phyloP scores from a whole-genome alignment of 257 asterid genomes.

The Salvia rosmarinus region DNA sequence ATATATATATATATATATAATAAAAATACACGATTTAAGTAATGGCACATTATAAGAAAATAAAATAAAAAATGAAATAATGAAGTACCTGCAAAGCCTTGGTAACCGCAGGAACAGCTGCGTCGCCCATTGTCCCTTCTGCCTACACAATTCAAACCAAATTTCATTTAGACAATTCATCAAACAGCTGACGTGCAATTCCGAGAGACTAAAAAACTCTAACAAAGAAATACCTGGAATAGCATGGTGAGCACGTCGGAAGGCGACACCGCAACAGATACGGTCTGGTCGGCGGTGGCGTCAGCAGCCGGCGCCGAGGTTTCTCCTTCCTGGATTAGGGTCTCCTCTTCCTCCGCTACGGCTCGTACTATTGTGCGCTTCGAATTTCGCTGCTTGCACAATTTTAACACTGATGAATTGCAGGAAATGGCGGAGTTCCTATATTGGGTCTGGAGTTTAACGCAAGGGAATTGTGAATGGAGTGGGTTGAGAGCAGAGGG shows the following conservation, averaged over 20 bases:
- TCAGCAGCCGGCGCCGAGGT: conserved; percentile 39
- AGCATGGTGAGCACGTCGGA: conserved; percentile 89
- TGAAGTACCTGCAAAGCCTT: conserved; percentile 68
- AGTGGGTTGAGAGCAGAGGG: conserved; percentile 23
- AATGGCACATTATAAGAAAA: background rate
- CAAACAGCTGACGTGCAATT: conserved; percentile 28
- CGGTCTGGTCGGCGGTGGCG: conserved; percentile 54
- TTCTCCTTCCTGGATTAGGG: conserved; percentile 38
- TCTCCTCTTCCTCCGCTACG: conserved; percentile 52
- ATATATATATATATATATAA: too few relatives aligned
- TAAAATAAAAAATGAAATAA: background rate
- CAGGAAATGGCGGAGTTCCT: conserved; percentile 33
- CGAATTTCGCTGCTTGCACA: conserved; percentile 15
- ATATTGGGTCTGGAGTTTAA: conserved; percentile 28
- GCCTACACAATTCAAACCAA: conserved; percentile 52
- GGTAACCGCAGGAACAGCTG: conserved; percentile 65
- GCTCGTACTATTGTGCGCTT: conserved; percentile 45
- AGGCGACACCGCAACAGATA: conserved; percentile 82
- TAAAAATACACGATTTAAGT: background rate
- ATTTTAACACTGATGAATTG: conserved; percentile 31
- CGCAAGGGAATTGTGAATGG: conserved; percentile 35
- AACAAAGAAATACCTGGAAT: conserved; percentile 55
- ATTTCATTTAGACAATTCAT: conserved; percentile 32
- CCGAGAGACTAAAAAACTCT: background rate
- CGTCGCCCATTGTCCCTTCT: conserved; percentile 75